phyloP scores from a whole-genome alignment of 495 filamentous ascomycete genomes.

The Podospora anserina region DNA sequence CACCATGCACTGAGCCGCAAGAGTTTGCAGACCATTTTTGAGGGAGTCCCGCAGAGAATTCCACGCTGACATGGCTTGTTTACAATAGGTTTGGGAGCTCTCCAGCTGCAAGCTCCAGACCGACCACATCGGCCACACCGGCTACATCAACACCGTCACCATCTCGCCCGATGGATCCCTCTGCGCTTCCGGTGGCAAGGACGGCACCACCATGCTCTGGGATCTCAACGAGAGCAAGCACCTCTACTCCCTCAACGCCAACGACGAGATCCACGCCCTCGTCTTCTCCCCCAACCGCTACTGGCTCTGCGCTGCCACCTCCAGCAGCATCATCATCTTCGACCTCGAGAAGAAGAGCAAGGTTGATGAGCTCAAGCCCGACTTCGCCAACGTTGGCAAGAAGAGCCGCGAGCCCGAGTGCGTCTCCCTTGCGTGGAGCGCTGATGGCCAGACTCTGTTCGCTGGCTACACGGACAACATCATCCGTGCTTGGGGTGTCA shows the following conservation, averaged over 20 bases:
- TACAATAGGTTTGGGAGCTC: conserved; percentile 91
- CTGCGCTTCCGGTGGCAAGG: conserved; percentile 98
- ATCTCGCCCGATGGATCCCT: conserved; percentile 99
- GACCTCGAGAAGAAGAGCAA: conserved; percentile 99
- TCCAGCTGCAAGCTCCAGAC: conserved; percentile 98
- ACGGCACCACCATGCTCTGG: conserved; percentile 99
- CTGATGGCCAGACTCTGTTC: conserved; percentile 98
- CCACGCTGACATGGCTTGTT: conserved; percentile 15
- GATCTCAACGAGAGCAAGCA: conserved; percentile 99
- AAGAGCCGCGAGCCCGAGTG: conserved; percentile 99
- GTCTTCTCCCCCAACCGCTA: conserved; percentile 99
- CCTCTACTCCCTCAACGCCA: conserved; percentile 98
- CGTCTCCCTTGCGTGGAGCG: conserved; percentile 92
- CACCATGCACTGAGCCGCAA: conserved; percentile 78
- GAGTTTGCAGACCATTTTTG: conserved; percentile 3
- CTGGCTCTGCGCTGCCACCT: conserved; percentile 98
- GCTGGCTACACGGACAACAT: conserved; percentile 99
- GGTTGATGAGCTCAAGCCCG: conserved; percentile 99
- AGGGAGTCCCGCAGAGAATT: conserved; percentile 9
- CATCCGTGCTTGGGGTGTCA: conserved; percentile 99
- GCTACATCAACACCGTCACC: conserved; percentile 99
- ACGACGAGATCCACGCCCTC: conserved; percentile 99
- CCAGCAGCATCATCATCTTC: conserved; percentile 99
- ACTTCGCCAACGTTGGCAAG: conserved; percentile 94
- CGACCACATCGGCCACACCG: conserved; percentile 99